Percentiles rank a stretch among this genome's conserved stretches.
Evolutionary conservation across 345 rosid genomes (phyloP).

Genomic region (Hypericum perforatum): DNA sequence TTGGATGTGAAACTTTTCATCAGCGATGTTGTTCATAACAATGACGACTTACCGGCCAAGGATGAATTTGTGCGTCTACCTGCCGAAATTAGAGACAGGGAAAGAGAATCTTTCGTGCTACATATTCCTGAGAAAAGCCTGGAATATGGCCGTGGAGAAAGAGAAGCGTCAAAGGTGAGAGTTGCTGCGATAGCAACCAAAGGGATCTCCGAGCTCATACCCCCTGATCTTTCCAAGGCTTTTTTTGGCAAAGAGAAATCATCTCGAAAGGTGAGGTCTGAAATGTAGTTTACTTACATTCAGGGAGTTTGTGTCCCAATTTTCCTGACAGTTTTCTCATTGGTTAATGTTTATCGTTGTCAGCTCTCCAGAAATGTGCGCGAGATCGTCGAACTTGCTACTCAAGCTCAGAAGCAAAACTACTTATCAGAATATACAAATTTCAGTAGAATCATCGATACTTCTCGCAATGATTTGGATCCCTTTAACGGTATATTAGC

Average conservation of each 20-base stretch:
- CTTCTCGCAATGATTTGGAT: constrained; percentile 56
- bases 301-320: constrained; percentile 2
- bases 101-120: constrained; percentile 69
- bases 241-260: constrained; percentile 64
- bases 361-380: constrained; percentile 77
- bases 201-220: constrained; percentile 86
- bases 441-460: constrained; percentile 60
- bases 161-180: constrained; percentile 43
- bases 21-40: constrained; percentile 77
- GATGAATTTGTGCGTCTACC: constrained; percentile 67
- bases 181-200: constrained; percentile 72
- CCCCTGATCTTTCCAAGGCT: constrained; percentile 78
- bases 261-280: constrained; percentile 64
- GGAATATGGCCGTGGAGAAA: constrained; percentile 35
- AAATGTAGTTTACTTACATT: background rate
- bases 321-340: background rate
- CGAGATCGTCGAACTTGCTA: constrained; percentile 77
- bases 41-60: constrained; percentile 49
- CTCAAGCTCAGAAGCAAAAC: constrained; percentile 62
- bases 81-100: constrained; percentile 53
- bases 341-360: constrained; percentile 9
- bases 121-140: constrained; percentile 49
- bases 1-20: constrained; percentile 65
- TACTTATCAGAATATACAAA: constrained; percentile 55
- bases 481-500: constrained; percentile 64